A percentile compares a stretch with the other conserved stretches of the same genome.
Evolutionary conservation across 805 yeast genomes (phyloP).

Genomic region (Metschnikowia gelsemii): DNA sequence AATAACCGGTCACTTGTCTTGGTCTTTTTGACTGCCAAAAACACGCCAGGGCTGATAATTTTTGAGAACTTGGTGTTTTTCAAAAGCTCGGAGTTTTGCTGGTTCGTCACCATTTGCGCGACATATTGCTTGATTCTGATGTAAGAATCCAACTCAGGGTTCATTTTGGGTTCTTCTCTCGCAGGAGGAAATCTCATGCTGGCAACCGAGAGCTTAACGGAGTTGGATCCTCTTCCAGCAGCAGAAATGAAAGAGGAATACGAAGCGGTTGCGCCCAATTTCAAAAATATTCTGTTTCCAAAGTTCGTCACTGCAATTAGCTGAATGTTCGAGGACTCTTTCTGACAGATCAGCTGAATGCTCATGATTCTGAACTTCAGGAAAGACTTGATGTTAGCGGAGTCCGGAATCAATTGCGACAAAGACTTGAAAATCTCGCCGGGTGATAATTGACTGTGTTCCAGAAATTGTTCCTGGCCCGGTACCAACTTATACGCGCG

Average conservation of each 20-base stretch:
- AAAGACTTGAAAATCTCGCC: slow-evolving; percentile 47
- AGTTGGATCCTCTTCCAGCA: slow-evolving; percentile 27
- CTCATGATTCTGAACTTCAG: slow-evolving; percentile 57
- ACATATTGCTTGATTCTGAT: slow-evolving; percentile 42
- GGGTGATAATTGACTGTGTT: slow-evolving; percentile 41
- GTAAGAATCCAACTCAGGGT: slow-evolving; percentile 42
- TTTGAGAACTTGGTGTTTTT: slow-evolving; percentile 57
- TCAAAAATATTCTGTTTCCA: slow-evolving; percentile 76
- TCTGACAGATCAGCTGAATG: slow-evolving; percentile 57
- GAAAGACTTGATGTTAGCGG: slow-evolving; percentile 51
- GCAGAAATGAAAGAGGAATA: slow-evolving; percentile 27
- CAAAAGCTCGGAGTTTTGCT: slow-evolving; percentile 55
- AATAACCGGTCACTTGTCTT: slow-evolving; percentile 52
- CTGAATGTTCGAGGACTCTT: slow-evolving; percentile 67
- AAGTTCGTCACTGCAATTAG: slow-evolving; percentile 76
- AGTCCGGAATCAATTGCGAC: slow-evolving; percentile 53
- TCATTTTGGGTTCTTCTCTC: slow-evolving; percentile 40
- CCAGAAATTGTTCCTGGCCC: slow-evolving; percentile 40
- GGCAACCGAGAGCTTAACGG: slow-evolving; percentile 34
- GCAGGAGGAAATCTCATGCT: slow-evolving; percentile 70
- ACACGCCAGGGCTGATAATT: slow-evolving; percentile 83
- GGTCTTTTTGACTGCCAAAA: slow-evolving; percentile 60
- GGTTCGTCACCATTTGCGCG: slow-evolving; percentile 39
- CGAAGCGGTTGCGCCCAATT: slow-evolving; percentile 42
- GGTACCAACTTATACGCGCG: slow-evolving; percentile 66